Evolutionary conservation across 352 stramenopile genomes (phyloP), one percentile per base, ranked within the genome.

Genomic region (Globisporangium nagaii): DNA sequence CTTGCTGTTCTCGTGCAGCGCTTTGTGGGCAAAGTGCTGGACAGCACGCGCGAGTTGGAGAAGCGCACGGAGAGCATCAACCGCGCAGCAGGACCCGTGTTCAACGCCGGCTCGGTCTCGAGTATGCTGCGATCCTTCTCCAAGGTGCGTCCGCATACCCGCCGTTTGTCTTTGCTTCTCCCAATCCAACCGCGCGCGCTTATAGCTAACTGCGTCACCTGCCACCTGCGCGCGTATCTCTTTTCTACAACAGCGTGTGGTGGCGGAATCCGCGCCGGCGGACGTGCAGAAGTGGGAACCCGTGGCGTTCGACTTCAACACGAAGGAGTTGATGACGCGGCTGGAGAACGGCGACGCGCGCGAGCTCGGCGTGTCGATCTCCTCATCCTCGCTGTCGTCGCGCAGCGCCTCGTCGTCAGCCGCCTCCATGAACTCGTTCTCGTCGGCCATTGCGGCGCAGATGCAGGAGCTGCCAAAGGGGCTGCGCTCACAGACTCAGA

Each of bases 81-180:
- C 28, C 78, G 76, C 28, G 72, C 68, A 4, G 73, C 79, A 8
- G 68, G 63, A 5, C 65, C 79, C 13, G 66, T 90, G n/a, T 88
- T 93, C 40, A 79, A 83, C 35, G 60, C 71, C 19, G 68, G 62
- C 13, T 66, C 63, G 17, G 77, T 86, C 36, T 66, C 84, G 15
- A 86, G 69, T 44, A 68, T 79, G 28, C 60, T 93, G 37, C 75
- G 79, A 15, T 87, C 74, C 11, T 71, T 93, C 35, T 76, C 85
- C 24, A 90, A 88, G 75, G 82, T 91, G 28, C 31, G 27, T 19
- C n/a, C 10, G 15, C 35, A 17, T 41, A 36, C 36, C 20, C 11
- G 43, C 13, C 11, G 19, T 12, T 24, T 5, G 0, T 35, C 35
- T 25, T 44, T 55, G 31, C 22, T 30, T 44, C n/a, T 50, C 24